Conservation (phyloP, 306 rosid species). For the Macrotyloma uniflorum region DNA sequence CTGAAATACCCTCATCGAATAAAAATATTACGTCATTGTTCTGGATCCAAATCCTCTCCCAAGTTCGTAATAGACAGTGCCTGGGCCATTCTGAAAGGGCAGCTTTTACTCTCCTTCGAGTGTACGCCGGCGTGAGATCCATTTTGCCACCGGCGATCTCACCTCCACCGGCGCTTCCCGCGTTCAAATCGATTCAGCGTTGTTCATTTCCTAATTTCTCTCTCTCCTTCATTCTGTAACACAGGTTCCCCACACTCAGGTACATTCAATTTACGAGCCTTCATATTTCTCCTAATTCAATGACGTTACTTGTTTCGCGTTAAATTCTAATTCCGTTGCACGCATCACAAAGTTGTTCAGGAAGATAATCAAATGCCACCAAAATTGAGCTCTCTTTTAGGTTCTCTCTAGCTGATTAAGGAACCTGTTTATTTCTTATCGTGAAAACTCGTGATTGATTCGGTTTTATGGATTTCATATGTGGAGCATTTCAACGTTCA, state of each 20-base stretch:
- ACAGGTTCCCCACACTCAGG: conserved; percentile 33
- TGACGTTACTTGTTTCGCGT: neutral
- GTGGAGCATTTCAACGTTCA: conserved; percentile 29
- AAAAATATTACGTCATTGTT: neutral
- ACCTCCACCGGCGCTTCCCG: conserved; percentile 34
- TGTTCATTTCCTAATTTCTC: conserved; percentile 13
- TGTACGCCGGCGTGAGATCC: conserved; percentile 48
- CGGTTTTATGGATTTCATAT: conserved; percentile 6
- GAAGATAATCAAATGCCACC: neutral
- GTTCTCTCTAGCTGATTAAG: conserved; percentile 1
- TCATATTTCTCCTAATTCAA: conserved; percentile 17
- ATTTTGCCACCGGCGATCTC: conserved; percentile 53
- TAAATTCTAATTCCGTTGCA: conserved; percentile 18
- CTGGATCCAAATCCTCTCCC: conserved; percentile 34
- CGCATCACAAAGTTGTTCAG: neutral
- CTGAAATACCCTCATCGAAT: conserved; percentile 25
- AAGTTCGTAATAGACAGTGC: conserved; percentile 7
- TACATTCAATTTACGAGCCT: conserved; percentile 29
- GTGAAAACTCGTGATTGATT: neutral
- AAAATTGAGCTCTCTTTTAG: conserved; percentile 28
- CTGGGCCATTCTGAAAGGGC: conserved; percentile 41
- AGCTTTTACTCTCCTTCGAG: conserved; percentile 37
- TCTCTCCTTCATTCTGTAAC: conserved; percentile 15
- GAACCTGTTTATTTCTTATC: neutral
- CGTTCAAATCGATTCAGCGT: conserved; percentile 17